Conservation (phyloP, 2,329 filamentous ascomycete genomes). For the Penicillium sclerotiorum region DNA sequence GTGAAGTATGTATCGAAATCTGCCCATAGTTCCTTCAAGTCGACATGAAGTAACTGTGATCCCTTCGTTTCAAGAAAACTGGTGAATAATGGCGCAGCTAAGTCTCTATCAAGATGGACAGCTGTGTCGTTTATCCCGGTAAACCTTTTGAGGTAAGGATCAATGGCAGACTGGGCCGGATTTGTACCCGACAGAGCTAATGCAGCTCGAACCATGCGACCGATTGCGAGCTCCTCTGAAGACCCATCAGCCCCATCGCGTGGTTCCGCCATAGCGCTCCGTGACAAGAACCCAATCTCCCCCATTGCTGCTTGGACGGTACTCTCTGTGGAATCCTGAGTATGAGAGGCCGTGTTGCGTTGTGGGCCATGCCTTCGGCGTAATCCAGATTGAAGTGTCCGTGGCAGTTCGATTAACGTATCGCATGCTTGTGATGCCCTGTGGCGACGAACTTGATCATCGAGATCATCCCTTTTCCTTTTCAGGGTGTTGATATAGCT, state of each 20-base stretch:
- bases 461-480: conserved; percentile 20
- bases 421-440: conserved; percentile 2
- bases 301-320: conserved; percentile 32
- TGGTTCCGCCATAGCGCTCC: conserved; percentile 36
- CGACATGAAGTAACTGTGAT: conserved; percentile 14
- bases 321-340: conserved; percentile 4
- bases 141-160: neutral
- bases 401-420: neutral
- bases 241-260: conserved; percentile 21
- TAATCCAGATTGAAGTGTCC: neutral
- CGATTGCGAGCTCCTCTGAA: conserved; percentile 25
- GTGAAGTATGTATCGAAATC: conserved; percentile 17
- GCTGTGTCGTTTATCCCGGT: conserved; percentile 2
- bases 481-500: conserved; percentile 26
- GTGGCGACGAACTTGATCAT: conserved; percentile 13
- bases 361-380: neutral
- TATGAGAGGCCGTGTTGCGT: too few relatives aligned
- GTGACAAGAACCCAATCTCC: conserved; percentile 34
- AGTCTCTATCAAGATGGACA: conserved; percentile 1
- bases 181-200: conserved; percentile 16
- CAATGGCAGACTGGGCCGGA: conserved; percentile 11
- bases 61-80: conserved; percentile 13
- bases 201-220: conserved; percentile 21
- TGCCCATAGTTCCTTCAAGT: conserved; percentile 6
- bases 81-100: conserved; percentile 12